Conservation (phyloP, 345 rosid genomes). For the Pseudoturritis turrita region DNA sequence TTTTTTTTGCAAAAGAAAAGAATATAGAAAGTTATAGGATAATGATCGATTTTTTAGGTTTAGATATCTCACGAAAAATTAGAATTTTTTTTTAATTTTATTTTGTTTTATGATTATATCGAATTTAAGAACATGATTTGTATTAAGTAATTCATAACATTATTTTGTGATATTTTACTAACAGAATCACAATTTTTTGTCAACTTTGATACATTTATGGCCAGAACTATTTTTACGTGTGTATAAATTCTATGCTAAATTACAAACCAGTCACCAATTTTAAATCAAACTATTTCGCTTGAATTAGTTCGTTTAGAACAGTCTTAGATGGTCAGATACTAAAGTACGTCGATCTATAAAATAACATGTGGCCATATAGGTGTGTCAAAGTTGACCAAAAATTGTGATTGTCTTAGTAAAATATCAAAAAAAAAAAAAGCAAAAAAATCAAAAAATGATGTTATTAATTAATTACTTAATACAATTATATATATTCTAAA, state of each 20-base stretch:
- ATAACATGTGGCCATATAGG: background rate
- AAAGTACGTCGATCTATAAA: background rate
- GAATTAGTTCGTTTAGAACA: background rate
- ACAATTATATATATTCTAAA: too few relatives aligned
- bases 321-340: background rate
- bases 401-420: background rate
- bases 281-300: background rate
- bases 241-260: background rate
- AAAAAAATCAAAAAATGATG: background rate
- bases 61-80: background rate
- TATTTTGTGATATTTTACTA: background rate
- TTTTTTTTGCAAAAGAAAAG: background rate
- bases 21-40: constrained; percentile 3
- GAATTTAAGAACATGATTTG: background rate
- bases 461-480: too few relatives aligned
- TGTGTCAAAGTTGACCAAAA: background rate
- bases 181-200: background rate
- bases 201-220: background rate
- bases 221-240: background rate
- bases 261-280: background rate
- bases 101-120: background rate
- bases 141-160: background rate
- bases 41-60: constrained; percentile 7
- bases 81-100: background rate
- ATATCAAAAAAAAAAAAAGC: too few relatives aligned